phyloP scores from a whole-genome alignment of 169 alveolate species.

The Cytauxzoon felis region DNA sequence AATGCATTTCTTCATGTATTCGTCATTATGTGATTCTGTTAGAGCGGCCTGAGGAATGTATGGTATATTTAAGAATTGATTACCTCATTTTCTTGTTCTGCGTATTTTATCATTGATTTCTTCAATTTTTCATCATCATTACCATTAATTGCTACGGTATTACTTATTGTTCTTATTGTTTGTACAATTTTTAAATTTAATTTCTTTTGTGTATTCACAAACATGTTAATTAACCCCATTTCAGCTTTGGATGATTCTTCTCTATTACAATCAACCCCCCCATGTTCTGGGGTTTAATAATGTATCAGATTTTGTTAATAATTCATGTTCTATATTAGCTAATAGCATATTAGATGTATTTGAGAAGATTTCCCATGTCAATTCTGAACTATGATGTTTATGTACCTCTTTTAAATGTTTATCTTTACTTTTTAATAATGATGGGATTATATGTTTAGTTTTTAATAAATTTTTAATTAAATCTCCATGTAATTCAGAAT shows the following conservation, averaged over 20 bases:
- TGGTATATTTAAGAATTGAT: neutral
- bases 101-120: constrained; percentile 24
- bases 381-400: constrained; percentile 22
- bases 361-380: constrained; percentile 59
- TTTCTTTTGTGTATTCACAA: constrained; percentile 43
- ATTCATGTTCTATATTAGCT: constrained; percentile 40
- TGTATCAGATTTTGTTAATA: constrained; percentile 19
- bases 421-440: constrained; percentile 47
- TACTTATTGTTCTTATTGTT: constrained; percentile 19
- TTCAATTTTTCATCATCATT: constrained; percentile 32
- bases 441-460: constrained; percentile 51
- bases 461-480: constrained; percentile 26
- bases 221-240: constrained; percentile 36
- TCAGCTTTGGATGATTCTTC: constrained; percentile 47
- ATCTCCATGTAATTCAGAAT: constrained; percentile 40
- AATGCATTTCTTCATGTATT: constrained; percentile 40
- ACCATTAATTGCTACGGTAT: constrained; percentile 2
- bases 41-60: constrained; percentile 38
- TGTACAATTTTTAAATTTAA: constrained; percentile 40
- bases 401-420: constrained; percentile 31
- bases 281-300: constrained; percentile 50
- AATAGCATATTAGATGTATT: constrained; percentile 46
- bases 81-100: constrained; percentile 45
- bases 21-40: constrained; percentile 29
- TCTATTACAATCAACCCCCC: constrained; percentile 40